phyloP scores from a whole-genome alignment of 805 yeast genomes.

The Candida maesae region DNA sequence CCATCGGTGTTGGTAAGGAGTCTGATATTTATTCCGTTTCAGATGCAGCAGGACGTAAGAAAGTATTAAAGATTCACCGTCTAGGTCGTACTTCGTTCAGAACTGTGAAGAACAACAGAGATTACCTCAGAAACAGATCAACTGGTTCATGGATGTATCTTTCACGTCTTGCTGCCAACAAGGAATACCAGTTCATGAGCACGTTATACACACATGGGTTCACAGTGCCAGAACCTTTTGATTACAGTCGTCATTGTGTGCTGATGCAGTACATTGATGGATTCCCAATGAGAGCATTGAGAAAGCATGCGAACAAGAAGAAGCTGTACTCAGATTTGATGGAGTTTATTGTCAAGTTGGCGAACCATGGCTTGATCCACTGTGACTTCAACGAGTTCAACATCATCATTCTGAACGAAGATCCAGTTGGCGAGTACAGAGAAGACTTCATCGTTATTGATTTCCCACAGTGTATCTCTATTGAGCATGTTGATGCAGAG shows the following conservation, averaged over 20 bases:
- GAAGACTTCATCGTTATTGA: conserved; percentile 87
- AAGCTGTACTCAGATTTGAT: conserved; percentile 79
- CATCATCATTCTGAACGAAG: conserved; percentile 73
- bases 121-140: conserved; percentile 69
- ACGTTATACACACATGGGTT: conserved; percentile 72
- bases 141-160: conserved; percentile 91
- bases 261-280: conserved; percentile 91
- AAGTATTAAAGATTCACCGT: conserved; percentile 86
- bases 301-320: conserved; percentile 64
- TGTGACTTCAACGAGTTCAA: conserved; percentile 98
- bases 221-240: conserved; percentile 84
- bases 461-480: conserved; percentile 97
- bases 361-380: conserved; percentile 86
- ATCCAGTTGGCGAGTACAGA: conserved; percentile 45
- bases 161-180: conserved; percentile 85
- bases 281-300: conserved; percentile 81
- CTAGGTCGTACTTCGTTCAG: conserved; percentile 92
- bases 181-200: conserved; percentile 86
- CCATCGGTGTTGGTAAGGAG: conserved; percentile 96
- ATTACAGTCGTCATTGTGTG: conserved; percentile 86
- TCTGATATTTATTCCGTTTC: conserved; percentile 88
- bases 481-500: conserved; percentile 86
- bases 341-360: conserved; percentile 81
- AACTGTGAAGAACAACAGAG: conserved; percentile 91
- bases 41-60: conserved; percentile 58